A percentile compares a stretch with the other conserved stretches of the same genome.
phyloP scores from a whole-genome alignment of 208 protist genomes.

The Trichomonas tenax region DNA sequence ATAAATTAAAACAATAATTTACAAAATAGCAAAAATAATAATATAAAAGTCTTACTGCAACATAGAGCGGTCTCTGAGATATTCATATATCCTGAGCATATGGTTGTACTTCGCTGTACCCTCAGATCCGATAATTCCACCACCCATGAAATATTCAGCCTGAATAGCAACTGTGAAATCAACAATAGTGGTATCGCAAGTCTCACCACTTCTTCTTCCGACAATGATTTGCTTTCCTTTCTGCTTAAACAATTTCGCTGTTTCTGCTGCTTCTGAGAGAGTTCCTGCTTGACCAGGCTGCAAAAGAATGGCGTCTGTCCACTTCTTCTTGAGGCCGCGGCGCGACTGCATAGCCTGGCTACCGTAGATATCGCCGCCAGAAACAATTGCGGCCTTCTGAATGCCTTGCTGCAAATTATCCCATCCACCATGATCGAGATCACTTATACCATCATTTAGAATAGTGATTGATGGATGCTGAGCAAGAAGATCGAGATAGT shows the following conservation, averaged over 20 bases:
- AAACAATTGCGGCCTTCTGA: background rate
- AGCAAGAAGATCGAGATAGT: background rate
- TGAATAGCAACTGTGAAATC: constrained; percentile 9
- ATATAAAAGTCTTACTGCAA: background rate
- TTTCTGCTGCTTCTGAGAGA: background rate
- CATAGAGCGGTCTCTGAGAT: background rate
- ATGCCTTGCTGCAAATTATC: background rate
- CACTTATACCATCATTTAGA: background rate
- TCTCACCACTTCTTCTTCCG: background rate
- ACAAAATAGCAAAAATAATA: background rate
- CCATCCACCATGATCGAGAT: background rate
- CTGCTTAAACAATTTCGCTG: background rate
- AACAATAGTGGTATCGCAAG: background rate
- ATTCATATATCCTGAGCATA: constrained; percentile 2
- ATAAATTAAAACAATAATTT: background rate
- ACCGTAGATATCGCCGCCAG: background rate
- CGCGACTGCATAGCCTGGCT: background rate
- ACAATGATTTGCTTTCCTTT: background rate
- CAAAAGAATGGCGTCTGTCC: background rate
- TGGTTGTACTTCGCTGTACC: background rate
- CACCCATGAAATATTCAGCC: background rate
- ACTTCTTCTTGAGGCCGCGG: background rate
- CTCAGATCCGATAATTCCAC: background rate
- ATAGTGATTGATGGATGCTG: background rate
- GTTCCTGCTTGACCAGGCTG: background rate